Evolutionary conservation across 768 basidiomycete genomes (phyloP).

Genomic region (Tricholomella constricta): DNA sequence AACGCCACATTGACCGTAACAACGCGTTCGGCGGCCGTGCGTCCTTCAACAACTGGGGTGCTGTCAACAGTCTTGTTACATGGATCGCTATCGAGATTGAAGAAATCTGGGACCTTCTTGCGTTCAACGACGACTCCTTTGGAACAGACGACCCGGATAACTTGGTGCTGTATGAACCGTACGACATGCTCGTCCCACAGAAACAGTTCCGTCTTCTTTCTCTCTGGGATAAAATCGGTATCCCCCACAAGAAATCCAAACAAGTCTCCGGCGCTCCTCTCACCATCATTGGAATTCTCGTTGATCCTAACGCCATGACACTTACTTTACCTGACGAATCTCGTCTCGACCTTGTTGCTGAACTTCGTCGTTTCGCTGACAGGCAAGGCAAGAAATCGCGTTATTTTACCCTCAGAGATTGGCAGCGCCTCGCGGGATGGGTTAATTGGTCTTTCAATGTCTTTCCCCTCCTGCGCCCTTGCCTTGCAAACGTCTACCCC

Average conservation of each 20-base stretch:
- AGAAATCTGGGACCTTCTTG: constrained; percentile 20
- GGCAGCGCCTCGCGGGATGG: constrained; percentile 34
- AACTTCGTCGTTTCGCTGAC: not conserved
- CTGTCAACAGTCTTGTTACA: constrained; percentile 31
- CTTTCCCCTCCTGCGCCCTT: constrained; percentile 36
- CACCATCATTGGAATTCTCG: constrained; percentile 39
- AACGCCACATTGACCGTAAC: constrained; percentile 20
- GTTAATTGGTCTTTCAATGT: constrained; percentile 44
- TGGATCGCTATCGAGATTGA: constrained; percentile 36
- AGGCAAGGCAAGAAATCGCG: not conserved
- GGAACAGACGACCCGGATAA: constrained; percentile 19
- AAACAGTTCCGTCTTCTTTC: constrained; percentile 34
- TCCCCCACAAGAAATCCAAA: constrained; percentile 42
- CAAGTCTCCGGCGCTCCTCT: constrained; percentile 35
- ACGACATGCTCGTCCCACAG: constrained; percentile 23
- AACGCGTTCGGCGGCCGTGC: constrained; percentile 27
- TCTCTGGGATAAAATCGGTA: constrained; percentile 40
- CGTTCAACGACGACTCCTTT: constrained; percentile 38
- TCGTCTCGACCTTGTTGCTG: constrained; percentile 1
- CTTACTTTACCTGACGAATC: constrained; percentile 24
- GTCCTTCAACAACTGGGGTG: constrained; percentile 25
- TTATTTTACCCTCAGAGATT: constrained; percentile 9
- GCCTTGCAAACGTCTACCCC: constrained; percentile 31
- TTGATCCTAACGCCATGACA: constrained; percentile 33
- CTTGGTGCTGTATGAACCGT: constrained; percentile 29